Evolutionary conservation across 225 moss, liverwort and hornwort genomes (phyloP), one percentile per base, ranked within the genome.

Genomic region (Ulota crispa): DNA sequence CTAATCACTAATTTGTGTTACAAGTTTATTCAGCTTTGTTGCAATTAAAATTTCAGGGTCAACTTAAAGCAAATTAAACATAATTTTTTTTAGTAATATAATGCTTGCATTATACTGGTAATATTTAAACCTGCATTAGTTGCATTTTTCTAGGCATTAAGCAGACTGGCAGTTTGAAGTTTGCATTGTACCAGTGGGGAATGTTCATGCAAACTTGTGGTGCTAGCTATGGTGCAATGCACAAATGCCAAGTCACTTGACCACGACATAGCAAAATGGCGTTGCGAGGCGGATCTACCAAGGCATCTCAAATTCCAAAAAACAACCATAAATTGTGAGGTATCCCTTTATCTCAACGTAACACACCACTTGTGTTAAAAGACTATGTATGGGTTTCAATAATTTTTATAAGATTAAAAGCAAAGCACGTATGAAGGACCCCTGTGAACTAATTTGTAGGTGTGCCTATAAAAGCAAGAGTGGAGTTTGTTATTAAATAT

Each of bases 251-350:
- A 84, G 66, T 72, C 64, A 67, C 43, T 45, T 37, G 68, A 84
- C 31, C 72, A 80, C 75, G 77, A 82, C 65, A 36, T 20, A 8
- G 86, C 88, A 4, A 73, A 82, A 32, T 94, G 95, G 93, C 90
- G 70, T 6, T 94, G 94, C 71, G 89, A 96, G 83, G 73, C 90
- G 9, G 86, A 96, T 78, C 77, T 96, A 60, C 93, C 92, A 0
- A 80, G 75, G 36, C 93, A 92, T 84, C 89, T 96, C 41, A 87
- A 86, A 59, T 96, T 94, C 80, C 82, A 77, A 7, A 89, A 90
- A 27, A 84, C 89, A 14, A 84, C 79, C 28, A 89, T 96, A 42
- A 84, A 89, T 80, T 96, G 92, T 10, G 92, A 95, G 90, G 94
- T 86, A 88, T 23, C 67, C 23, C 21, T 55, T 54, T 10, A 9